A percentile compares a stretch with the other conserved stretches of the same genome.
These are phyloP conservation scores for Arachis hypogaea DNA, from an alignment of 306 rosid species.

Conservation along the genomic window DNA sequence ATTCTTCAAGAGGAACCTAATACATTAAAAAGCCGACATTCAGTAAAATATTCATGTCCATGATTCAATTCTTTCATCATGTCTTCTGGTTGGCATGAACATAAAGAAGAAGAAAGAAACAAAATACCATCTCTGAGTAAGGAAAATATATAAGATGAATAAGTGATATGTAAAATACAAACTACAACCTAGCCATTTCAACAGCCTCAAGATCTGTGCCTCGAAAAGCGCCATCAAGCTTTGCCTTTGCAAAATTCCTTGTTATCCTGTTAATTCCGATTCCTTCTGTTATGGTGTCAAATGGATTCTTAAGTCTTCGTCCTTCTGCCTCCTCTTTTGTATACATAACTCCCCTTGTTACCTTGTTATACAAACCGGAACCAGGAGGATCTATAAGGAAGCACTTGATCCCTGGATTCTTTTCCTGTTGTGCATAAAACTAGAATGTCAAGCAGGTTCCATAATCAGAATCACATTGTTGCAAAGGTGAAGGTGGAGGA, in stretches of 20 bases:
- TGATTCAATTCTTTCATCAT: conserved; percentile 10
- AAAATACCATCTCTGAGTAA: not conserved
- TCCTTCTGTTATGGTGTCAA: conserved; percentile 94
- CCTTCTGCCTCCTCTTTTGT: conserved; percentile 95
- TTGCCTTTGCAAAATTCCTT: conserved; percentile 73
- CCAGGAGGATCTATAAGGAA: conserved; percentile 94
- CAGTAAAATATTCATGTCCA: conserved; percentile 2
- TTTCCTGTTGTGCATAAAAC: conserved; percentile 62
- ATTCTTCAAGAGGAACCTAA: conserved; percentile 78
- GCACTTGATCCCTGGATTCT: conserved; percentile 72
- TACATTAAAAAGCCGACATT: not conserved
- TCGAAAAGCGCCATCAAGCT: conserved; percentile 83
- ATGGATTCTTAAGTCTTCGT: conserved; percentile 85
- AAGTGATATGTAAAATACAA: conserved; percentile 36
- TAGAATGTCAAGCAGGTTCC: conserved; percentile 21
- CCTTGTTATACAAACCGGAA: conserved; percentile 88
- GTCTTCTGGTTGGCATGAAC: conserved; percentile 20
- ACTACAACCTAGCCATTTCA: conserved; percentile 93
- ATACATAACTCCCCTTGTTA: conserved; percentile 91
- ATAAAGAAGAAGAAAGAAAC: not conserved
- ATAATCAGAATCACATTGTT: conserved; percentile 21
- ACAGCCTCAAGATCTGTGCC: conserved; percentile 89
- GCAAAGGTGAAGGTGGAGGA: not conserved
- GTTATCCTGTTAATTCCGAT: conserved; percentile 87
- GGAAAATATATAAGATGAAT: not conserved